Percentiles rank a stretch among this genome's conserved stretches.
Evolutionary conservation across 2,329 filamentous ascomycete species (phyloP).

Genomic region (Raffaelea deltoideospora): DNA sequence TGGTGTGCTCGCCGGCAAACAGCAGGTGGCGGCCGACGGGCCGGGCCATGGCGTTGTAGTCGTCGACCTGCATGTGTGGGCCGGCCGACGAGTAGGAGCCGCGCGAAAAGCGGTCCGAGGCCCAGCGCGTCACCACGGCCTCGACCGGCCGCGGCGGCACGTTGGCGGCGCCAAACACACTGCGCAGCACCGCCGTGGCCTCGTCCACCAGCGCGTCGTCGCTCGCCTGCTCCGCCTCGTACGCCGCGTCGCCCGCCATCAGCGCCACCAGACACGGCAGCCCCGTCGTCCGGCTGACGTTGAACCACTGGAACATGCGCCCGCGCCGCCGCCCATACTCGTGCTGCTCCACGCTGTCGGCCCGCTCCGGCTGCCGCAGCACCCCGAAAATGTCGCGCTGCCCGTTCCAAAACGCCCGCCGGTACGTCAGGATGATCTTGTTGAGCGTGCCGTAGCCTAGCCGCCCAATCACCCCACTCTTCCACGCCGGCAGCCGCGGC

Average conservation of each 20-base stretch:
- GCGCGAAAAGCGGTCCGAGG: slow-evolving; percentile 74
- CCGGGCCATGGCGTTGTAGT: slow-evolving; percentile 85
- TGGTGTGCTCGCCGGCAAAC: slow-evolving; percentile 95
- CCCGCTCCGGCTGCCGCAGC: slow-evolving; percentile 55
- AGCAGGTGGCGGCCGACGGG: slow-evolving; percentile 66
- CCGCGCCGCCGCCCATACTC: slow-evolving; percentile 69
- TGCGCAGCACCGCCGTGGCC: slow-evolving; percentile 62
- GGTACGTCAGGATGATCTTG: slow-evolving; percentile 85
- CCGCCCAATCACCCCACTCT: slow-evolving; percentile 61
- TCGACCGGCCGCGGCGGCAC: slow-evolving; percentile 75
- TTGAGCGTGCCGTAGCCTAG: slow-evolving; percentile 90
- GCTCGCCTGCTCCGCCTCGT: slow-evolving; percentile 64
- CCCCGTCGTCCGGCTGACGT: slow-evolving; percentile 78
- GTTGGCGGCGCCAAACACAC: slow-evolving; percentile 48
- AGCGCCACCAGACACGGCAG: slow-evolving; percentile 77
- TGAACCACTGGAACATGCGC: slow-evolving; percentile 98
- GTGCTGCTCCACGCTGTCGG: slow-evolving; percentile 57
- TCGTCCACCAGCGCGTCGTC: slow-evolving; percentile 67
- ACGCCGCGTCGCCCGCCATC: slow-evolving; percentile 90
- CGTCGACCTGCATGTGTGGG: slow-evolving; percentile 63
- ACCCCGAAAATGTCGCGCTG: slow-evolving; percentile 88
- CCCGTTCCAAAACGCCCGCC: slow-evolving; percentile 80
- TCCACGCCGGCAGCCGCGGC: slow-evolving; percentile 82
- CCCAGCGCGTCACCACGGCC: slow-evolving; percentile 84
- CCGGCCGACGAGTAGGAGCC: slow-evolving; percentile 94